Conservation (phyloP, 108 stramenopile species). For the Epithemia pelagica region DNA sequence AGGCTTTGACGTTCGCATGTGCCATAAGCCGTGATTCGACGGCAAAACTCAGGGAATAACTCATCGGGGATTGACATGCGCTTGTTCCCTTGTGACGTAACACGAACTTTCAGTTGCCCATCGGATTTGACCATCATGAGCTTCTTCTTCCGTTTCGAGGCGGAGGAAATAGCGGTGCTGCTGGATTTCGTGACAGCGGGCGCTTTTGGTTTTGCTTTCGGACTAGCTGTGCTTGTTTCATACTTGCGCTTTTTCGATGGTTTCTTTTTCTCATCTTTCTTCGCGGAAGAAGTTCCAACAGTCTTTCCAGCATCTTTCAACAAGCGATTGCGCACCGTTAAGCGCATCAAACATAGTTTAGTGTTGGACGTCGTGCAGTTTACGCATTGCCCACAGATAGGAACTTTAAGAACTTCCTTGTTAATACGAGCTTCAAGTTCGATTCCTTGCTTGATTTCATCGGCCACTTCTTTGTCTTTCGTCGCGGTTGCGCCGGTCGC, state of each 20-base stretch:
- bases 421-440: conserved; percentile 77
- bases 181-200: conserved; percentile 12
- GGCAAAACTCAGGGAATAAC: conserved; percentile 70
- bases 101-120: conserved; percentile 37
- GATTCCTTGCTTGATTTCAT: conserved; percentile 40
- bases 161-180: not conserved
- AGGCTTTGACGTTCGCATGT: conserved; percentile 66
- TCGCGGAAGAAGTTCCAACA: conserved; percentile 4
- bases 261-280: conserved; percentile 28
- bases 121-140: conserved; percentile 33
- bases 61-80: conserved; percentile 76
- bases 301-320: conserved; percentile 40
- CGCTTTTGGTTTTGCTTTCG: conserved; percentile 16
- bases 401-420: conserved; percentile 50
- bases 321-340: conserved; percentile 49
- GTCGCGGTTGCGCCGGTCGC: conserved; percentile 37
- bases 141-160: conserved; percentile 18
- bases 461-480: conserved; percentile 22
- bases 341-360: conserved; percentile 57
- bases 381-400: conserved; percentile 76
- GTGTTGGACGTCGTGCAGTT: conserved; percentile 36
- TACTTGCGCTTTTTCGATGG: conserved; percentile 28
- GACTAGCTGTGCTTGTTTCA: conserved; percentile 16
- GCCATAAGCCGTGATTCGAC: conserved; percentile 62
- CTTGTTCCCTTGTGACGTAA: conserved; percentile 45